Evolutionary conservation across 2,329 filamentous ascomycete species (phyloP), one percentile per base, ranked within the genome.

Genomic region (Plenodomus biglobosus): DNA sequence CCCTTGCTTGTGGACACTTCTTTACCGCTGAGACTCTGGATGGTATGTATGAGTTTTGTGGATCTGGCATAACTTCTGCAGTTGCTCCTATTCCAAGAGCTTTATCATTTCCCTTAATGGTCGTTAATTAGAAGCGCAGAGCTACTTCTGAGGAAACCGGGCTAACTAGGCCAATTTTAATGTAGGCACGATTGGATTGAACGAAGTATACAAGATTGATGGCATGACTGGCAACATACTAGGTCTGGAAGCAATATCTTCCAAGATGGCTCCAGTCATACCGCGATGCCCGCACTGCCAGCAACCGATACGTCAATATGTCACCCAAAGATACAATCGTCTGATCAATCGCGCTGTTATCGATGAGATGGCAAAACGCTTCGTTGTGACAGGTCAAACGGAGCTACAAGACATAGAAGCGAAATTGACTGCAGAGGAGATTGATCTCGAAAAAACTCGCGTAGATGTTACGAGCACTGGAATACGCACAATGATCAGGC

Each of bases 321-420:
- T 52, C 1, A 73, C 63, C 0, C 63, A 70, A 15, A 48, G 73
- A 36, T 75, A 74, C 51, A 72, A 72, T 40, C 56, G 71, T 8
- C 37, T 71, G 3, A 64, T 75, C 46, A 72, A 71, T 38, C 46
- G 65, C 40, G 69, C 69, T 11, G 61, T 73, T 3, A 67, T 75
- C 10, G 71, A 71, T 38, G 66, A 74, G 42, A 64, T 66, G 54
- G 65, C 69, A 1, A 73, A 71, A 43, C 51, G 64, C 3, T 73
- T 75, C 52, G 55, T 74, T 30, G 59, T 68, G 22, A 64, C 46
- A 39, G 61, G 65, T 1, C 53, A 66, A 32, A 50, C 50, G 17
- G 61, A 66, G 22, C 48, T 73, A 24, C 58, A 56, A 41, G 38
- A 50, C 4, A 42, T 73, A 3, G 61, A 64, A 43, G 18, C 27